Percentiles rank a stretch among this genome's conserved stretches.
These are phyloP conservation scores for Aspergillus aculeatus DNA, from an alignment of 2,329 filamentous ascomycete genomes.

Conservation along the genomic window DNA sequence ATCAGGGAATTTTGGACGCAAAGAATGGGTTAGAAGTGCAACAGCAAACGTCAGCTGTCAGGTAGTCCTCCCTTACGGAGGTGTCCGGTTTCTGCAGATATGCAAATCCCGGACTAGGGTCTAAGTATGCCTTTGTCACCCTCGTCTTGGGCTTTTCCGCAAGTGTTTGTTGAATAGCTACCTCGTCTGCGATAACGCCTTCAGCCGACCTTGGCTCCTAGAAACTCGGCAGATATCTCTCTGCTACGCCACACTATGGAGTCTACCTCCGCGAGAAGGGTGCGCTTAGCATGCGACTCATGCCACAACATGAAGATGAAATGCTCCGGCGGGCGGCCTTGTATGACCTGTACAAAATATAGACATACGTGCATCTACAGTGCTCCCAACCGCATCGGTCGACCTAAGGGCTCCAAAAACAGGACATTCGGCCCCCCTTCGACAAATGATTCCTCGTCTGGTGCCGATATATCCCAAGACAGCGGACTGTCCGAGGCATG, in stretches of 20 bases:
- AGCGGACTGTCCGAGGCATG: background rate
- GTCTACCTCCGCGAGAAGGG: background rate
- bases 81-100: background rate
- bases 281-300: background rate
- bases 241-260: background rate
- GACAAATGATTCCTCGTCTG: background rate
- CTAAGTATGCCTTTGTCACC: too few species aligned
- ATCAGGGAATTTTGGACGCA: background rate
- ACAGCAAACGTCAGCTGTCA: background rate
- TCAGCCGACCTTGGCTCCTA: too few species aligned
- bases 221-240: background rate
- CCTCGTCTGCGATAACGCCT: too few species aligned
- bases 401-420: conserved; percentile 40
- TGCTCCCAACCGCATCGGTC: background rate
- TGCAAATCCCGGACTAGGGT: background rate
- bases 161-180: too few species aligned
- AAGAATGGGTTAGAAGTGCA: background rate
- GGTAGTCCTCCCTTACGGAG: background rate
- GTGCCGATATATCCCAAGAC: background rate
- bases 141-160: too few species aligned
- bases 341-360: background rate
- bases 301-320: conserved; percentile 2
- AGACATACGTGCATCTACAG: background rate
- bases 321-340: conserved; percentile 1
- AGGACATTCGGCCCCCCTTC: background rate